phyloP scores from a whole-genome alignment of 495 filamentous ascomycete species.

The Tuber borchii region DNA sequence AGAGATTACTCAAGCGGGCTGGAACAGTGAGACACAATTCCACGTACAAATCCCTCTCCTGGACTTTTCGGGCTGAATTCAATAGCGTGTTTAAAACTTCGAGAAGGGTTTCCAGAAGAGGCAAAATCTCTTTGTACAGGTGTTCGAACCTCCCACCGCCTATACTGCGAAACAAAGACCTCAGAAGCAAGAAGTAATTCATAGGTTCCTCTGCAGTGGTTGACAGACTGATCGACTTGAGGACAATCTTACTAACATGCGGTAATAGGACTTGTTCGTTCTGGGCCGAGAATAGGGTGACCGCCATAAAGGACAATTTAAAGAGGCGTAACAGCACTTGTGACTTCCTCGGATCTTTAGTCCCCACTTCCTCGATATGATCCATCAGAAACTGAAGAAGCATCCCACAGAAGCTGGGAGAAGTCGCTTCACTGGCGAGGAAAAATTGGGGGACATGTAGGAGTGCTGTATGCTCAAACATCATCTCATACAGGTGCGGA shows the following conservation, averaged over 20 bases:
- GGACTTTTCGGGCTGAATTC: slow-evolving; percentile 75
- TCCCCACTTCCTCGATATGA: slow-evolving; percentile 88
- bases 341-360: slow-evolving; percentile 78
- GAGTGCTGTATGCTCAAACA: slow-evolving; percentile 90
- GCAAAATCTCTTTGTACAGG: slow-evolving; percentile 94
- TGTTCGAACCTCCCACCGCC: slow-evolving; percentile 96
- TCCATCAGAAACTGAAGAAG: slow-evolving; percentile 95
- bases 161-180: slow-evolving; percentile 91
- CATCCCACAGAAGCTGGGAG: slow-evolving; percentile 96
- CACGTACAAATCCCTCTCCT: slow-evolving; percentile 91
- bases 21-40: slow-evolving; percentile 95
- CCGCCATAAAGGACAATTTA: slow-evolving; percentile 99
- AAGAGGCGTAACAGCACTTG: slow-evolving; percentile 90
- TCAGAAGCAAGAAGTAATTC: slow-evolving; percentile 93
- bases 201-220: slow-evolving; percentile 94
- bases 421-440: slow-evolving; percentile 93
- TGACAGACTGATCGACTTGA: slow-evolving; percentile 89
- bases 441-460: slow-evolving; percentile 97
- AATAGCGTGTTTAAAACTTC: slow-evolving; percentile 94
- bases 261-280: slow-evolving; percentile 94
- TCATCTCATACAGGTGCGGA: slow-evolving; percentile 91
- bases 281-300: slow-evolving; percentile 86
- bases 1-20: slow-evolving; percentile 83
- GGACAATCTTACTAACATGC: slow-evolving; percentile 92
- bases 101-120: slow-evolving; percentile 90